These are phyloP conservation scores for Neoarthrinium moseri DNA, from an alignment of 2,329 filamentous ascomycete genomes.

Conservation along the genomic window DNA sequence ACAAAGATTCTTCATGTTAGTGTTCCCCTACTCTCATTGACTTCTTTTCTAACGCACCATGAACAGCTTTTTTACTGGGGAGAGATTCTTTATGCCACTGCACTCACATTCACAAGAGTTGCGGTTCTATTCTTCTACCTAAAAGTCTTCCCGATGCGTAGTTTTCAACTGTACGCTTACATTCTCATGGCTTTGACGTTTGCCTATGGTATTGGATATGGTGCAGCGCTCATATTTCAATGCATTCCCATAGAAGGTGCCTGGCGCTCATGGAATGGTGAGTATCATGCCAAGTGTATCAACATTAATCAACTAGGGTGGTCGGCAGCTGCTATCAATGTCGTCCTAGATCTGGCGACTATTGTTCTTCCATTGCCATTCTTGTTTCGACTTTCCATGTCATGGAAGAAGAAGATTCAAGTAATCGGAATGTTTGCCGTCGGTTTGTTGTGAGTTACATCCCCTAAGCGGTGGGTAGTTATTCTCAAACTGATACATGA, in stretches of 20 bases:
- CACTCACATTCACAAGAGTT: slow-evolving; percentile 29
- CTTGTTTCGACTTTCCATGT: slow-evolving; percentile 23
- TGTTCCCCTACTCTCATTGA: not conserved
- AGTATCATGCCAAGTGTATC: slow-evolving; percentile 24
- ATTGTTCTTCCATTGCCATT: slow-evolving; percentile 28
- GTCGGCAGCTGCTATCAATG: slow-evolving; percentile 28
- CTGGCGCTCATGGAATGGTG: slow-evolving; percentile 29
- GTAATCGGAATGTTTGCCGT: slow-evolving; percentile 31
- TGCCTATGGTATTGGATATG: not conserved
- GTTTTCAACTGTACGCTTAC: slow-evolving; percentile 21
- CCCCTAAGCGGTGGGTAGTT: slow-evolving; percentile 20
- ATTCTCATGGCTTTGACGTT: slow-evolving; percentile 18
- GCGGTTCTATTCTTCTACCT: slow-evolving; percentile 34
- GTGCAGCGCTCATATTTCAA: slow-evolving; percentile 11
- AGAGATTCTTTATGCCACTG: slow-evolving; percentile 25
- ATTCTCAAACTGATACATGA: not conserved
- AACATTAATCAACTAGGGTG: slow-evolving; percentile 28
- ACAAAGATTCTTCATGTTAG: slow-evolving; percentile 36
- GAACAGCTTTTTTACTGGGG: slow-evolving; percentile 24
- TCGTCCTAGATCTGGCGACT: slow-evolving; percentile 25
- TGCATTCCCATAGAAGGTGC: slow-evolving; percentile 27
- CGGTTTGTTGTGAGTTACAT: slow-evolving; percentile 26
- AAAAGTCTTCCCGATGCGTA: slow-evolving; percentile 27
- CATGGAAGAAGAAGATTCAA: slow-evolving; percentile 26
- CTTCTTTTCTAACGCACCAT: not conserved